Evolutionary conservation across 1,139 yeast species (phyloP).

Genomic region (Groenewaldozyma auringiensis): DNA sequence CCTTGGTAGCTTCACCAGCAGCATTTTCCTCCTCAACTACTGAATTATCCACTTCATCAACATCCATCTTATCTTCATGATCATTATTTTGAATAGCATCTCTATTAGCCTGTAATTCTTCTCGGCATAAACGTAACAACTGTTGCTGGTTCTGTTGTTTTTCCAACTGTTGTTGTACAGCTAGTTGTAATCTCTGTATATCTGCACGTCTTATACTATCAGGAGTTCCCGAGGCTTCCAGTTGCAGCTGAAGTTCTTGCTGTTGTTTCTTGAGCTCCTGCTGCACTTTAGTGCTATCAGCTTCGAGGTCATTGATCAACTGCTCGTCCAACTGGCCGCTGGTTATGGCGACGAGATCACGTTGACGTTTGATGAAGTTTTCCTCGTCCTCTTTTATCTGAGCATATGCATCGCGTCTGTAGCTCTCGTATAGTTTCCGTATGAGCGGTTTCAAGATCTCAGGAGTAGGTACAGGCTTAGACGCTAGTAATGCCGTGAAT

Average conservation of each 20-base stretch:
- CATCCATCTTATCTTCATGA: slow-evolving; percentile 3
- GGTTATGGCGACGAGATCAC: slow-evolving; percentile 32
- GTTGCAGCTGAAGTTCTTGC: slow-evolving; percentile 13
- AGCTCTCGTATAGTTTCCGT: slow-evolving; percentile 26
- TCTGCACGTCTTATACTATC: slow-evolving; percentile 2
- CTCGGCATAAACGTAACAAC: slow-evolving; percentile 17
- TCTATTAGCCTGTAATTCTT: slow-evolving; percentile 11
- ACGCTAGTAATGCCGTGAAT: slow-evolving; percentile 22
- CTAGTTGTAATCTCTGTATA: slow-evolving; percentile 10
- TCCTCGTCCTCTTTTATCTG: slow-evolving; percentile 31
- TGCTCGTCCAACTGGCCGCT: slow-evolving; percentile 32
- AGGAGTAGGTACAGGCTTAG: slow-evolving; percentile 22
- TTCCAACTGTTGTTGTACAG: slow-evolving; percentile 20
- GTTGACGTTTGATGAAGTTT: slow-evolving; percentile 23
- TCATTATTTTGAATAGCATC: slow-evolving; percentile 10
- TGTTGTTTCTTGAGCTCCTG: slow-evolving; percentile 17
- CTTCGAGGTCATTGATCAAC: slow-evolving; percentile 20
- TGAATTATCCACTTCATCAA: slow-evolving; percentile 1
- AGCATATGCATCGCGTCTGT: slow-evolving; percentile 22
- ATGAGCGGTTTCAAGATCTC: slow-evolving; percentile 24
- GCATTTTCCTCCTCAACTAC: slow-evolving; percentile 8
- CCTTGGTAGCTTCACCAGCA: slow-evolving; percentile 1
- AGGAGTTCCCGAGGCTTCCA: background rate
- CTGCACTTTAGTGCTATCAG: slow-evolving; percentile 10
- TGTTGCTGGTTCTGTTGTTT: slow-evolving; percentile 20